These are phyloP conservation scores for Apostasia ramifera DNA, from an alignment of 106 monocot genomes.

Conservation along the genomic window DNA sequence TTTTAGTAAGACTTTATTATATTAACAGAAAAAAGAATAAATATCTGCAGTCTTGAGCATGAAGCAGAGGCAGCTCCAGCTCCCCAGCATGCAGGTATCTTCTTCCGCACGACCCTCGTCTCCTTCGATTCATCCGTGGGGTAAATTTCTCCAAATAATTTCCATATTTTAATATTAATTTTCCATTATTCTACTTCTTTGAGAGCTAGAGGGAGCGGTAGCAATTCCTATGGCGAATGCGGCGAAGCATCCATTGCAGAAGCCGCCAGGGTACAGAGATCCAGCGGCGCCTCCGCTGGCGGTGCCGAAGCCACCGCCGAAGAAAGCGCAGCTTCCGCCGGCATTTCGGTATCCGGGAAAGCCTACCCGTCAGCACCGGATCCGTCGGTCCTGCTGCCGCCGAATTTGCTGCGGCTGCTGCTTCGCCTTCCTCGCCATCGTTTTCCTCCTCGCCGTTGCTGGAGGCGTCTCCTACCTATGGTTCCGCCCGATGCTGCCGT, in stretches of 20 bases:
- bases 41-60: too few relatives aligned
- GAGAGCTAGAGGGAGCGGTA: background rate
- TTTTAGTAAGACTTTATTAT: too few relatives aligned
- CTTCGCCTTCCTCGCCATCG: constrained; percentile 19
- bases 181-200: background rate
- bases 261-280: constrained; percentile 58
- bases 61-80: too few relatives aligned
- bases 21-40: too few relatives aligned
- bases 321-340: constrained; percentile 31
- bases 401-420: constrained; percentile 35
- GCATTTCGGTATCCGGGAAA: constrained; percentile 31
- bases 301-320: constrained; percentile 10
- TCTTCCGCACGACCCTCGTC: too few relatives aligned
- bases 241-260: constrained; percentile 24
- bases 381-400: constrained; percentile 26
- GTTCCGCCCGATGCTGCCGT: constrained; percentile 49
- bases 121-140: too few relatives aligned
- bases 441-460: constrained; percentile 33
- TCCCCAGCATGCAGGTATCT: too few relatives aligned
- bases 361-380: constrained; percentile 8
- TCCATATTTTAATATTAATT: background rate
- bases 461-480: constrained; percentile 41
- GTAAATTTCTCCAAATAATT: background rate
- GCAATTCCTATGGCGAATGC: background rate
- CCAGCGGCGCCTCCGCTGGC: constrained; percentile 14